phyloP scores from a whole-genome alignment of 768 basidiomycete genomes.

The Lanmaoa rubissima region DNA sequence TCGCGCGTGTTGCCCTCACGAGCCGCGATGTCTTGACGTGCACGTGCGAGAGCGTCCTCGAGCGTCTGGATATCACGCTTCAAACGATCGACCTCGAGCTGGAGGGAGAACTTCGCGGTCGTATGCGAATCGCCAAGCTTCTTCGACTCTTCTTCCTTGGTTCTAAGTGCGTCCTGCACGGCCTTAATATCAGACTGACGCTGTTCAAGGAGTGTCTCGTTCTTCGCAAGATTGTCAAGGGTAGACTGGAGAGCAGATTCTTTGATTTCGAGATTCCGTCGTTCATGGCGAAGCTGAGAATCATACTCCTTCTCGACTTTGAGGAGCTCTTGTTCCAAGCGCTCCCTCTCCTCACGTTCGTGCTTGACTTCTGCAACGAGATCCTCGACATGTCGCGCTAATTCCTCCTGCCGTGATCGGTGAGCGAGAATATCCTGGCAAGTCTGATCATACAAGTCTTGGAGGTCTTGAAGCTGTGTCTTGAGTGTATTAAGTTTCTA shows the following conservation, averaged over 20 bases:
- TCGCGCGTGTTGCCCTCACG: conserved; percentile 65
- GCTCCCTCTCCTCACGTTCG: conserved; percentile 57
- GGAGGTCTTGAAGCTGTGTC: conserved; percentile 61
- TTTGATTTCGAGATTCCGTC: conserved; percentile 65
- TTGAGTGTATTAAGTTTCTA: conserved; percentile 73
- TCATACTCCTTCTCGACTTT: conserved; percentile 62
- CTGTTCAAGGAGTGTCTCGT: conserved; percentile 61
- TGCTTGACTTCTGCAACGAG: conserved; percentile 60
- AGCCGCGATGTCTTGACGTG: conserved; percentile 66
- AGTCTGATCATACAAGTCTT: conserved; percentile 62
- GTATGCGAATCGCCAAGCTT: conserved; percentile 82
- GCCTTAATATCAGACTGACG: conserved; percentile 74
- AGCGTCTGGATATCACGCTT: conserved; percentile 79
- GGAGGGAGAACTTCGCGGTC: conserved; percentile 79
- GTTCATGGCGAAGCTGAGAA: conserved; percentile 55
- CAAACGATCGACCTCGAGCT: conserved; percentile 85
- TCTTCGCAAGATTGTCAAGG: conserved; percentile 59
- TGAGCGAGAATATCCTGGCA: conserved; percentile 64
- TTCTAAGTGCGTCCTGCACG: conserved; percentile 69
- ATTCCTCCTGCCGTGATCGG: conserved; percentile 71
- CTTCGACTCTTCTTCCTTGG: conserved; percentile 73
- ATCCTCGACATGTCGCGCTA: conserved; percentile 71
- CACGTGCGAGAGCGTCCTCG: conserved; percentile 74
- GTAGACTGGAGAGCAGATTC: conserved; percentile 65
- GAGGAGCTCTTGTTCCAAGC: conserved; percentile 52